Evolutionary conservation across 2,329 filamentous ascomycete species (phyloP), one percentile per base, ranked within the genome.

Genomic region (Neophaeococcomyces aloes): DNA sequence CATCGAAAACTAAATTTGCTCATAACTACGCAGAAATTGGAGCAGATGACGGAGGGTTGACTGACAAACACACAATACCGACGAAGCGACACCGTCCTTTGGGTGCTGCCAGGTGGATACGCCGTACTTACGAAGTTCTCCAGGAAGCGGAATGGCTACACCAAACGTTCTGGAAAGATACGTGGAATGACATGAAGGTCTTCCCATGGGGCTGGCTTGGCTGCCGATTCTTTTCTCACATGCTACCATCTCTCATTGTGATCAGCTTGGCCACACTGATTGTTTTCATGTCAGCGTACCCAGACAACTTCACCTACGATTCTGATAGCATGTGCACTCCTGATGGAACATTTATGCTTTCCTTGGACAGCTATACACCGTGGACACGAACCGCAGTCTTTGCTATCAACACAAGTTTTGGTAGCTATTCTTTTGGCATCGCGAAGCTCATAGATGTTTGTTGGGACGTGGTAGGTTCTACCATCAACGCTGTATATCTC

Each of bases 401-500:
- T 37, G 38, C 46, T 14, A 51, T 53, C 21, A 45, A 43, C 6
- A 38, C 47, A 13, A 34, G 31, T 6, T 52, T 48, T 32, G 51
- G 51, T 10, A 8, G 30, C 23, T 38, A 46, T 23, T 46, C 55
- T 0, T 64, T 64, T 37, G 49, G 56, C 7, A 51, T 53, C 7
- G 62, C 53, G 11, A 64, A 65, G 38, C 48, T 56, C 2, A 57
- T 65, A n/a, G 61, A 63, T 39, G 54, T 61, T 5, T 39, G 47
- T 1, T 65, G 61, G 61, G 61, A 64, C 42, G 47, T 63, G 7
- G 21, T 56, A 43, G 7, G 36, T 43, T 11, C n/a, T 8, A 7
- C 27, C n/a, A 23, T n/a, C 31, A 14, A 14, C 13, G 18, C n/a
- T 33, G 15, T 32, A 5, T 29, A 6, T 14, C 11, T 13, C 15